Percentiles rank a stretch among this genome's conserved stretches.
These are phyloP conservation scores for Chaetomium sp. DNA, from an alignment of 2,329 filamentous ascomycete genomes.

Conservation along the genomic window DNA sequence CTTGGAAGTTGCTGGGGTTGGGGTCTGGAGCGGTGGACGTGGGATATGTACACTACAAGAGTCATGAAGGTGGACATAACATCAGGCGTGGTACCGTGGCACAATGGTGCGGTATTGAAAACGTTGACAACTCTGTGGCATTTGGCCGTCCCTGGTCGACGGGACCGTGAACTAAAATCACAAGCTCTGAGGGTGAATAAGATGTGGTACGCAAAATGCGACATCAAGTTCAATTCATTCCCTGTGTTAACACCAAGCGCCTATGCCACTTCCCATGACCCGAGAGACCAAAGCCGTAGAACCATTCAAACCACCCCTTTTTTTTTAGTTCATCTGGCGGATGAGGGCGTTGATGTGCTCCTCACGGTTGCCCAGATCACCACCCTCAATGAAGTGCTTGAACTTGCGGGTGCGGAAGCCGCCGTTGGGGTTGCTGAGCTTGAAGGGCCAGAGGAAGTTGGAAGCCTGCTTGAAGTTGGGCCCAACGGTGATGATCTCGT, in stretches of 20 bases:
- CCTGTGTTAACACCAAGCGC: conserved; percentile 31
- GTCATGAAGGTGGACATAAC: no score
- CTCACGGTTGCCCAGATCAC: conserved; percentile 98
- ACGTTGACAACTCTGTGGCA: conserved; percentile 17
- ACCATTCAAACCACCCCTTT: conserved; percentile 16
- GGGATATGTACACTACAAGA: not conserved
- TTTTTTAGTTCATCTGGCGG: conserved; percentile 91
- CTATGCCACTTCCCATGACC: conserved; percentile 28
- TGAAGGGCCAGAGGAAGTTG: conserved; percentile 99
- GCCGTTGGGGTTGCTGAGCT: conserved; percentile 96
- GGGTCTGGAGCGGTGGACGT: not conserved
- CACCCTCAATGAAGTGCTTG: conserved; percentile 98
- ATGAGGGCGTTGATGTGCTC: conserved; percentile 95
- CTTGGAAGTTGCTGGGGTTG: not conserved
- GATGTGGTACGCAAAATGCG: conserved; percentile 18
- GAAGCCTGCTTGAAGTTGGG: conserved; percentile 99
- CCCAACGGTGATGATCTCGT: conserved; percentile 98
- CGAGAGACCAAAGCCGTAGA: conserved; percentile 21
- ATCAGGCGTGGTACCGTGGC: no score
- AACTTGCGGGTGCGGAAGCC: conserved; percentile 97
- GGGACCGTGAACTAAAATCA: conserved; percentile 19
- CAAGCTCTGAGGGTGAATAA: conserved; percentile 14
- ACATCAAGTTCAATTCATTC: conserved; percentile 29
- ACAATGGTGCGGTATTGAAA: conserved; percentile 14
- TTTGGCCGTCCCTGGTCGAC: conserved; percentile 18